A percentile compares a stretch with the other conserved stretches of the same genome.
These are phyloP conservation scores for Colletotrichum sp. DNA, from an alignment of 2,329 filamentous ascomycete species.

Conservation along the genomic window DNA sequence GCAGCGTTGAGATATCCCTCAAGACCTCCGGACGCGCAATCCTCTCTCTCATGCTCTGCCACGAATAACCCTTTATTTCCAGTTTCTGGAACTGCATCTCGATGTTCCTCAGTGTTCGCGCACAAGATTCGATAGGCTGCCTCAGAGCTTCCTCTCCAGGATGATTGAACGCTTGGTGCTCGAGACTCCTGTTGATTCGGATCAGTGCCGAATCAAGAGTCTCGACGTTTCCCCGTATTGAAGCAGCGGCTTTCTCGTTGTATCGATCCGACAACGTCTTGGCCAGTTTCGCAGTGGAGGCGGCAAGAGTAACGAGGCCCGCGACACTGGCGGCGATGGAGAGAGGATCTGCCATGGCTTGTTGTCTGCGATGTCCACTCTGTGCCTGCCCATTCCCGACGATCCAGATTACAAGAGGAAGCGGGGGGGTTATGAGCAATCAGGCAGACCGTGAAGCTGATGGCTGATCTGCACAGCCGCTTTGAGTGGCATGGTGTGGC, in stretches of 20 bases:
- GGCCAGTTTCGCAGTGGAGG: not conserved
- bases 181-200: not conserved
- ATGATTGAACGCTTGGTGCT: not conserved
- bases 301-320: not conserved
- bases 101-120: not conserved
- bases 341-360: not conserved
- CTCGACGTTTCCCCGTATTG: not conserved
- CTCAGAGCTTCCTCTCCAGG: not conserved
- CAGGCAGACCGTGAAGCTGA: not conserved
- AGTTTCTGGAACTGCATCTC: not conserved
- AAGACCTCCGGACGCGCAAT: not conserved
- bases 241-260: not conserved
- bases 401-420: not conserved
- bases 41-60: not conserved
- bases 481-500: not conserved
- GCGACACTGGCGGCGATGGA: not conserved
- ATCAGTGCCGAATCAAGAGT: not conserved
- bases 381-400: not conserved
- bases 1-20: not conserved
- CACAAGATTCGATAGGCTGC: not conserved
- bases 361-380: not conserved
- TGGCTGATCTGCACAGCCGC: not conserved
- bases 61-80: not conserved
- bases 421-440: not conserved
- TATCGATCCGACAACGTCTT: not conserved